These are phyloP conservation scores for Leccinum broughii DNA, from an alignment of 768 basidiomycete genomes.

Conservation along the genomic window DNA sequence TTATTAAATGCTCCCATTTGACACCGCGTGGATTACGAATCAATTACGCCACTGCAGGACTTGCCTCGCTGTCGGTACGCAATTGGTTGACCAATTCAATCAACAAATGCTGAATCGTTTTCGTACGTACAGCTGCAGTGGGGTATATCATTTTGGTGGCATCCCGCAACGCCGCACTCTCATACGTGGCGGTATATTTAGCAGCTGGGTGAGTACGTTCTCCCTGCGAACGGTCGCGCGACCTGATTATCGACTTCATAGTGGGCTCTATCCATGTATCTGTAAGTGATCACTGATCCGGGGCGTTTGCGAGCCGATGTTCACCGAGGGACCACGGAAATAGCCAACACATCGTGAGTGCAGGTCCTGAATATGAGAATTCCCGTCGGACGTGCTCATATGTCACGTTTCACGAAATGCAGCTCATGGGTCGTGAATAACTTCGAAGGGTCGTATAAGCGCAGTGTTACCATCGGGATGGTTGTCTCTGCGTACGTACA, in stretches of 20 bases:
- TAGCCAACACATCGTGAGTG: constrained; percentile 61
- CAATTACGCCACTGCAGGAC: constrained; percentile 12
- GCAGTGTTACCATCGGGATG: constrained; percentile 70
- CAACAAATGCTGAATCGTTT: not conserved
- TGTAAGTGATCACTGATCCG: constrained; percentile 41
- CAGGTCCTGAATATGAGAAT: not conserved
- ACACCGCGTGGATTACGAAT: not conserved
- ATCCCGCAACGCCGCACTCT: constrained; percentile 61
- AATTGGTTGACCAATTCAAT: not conserved
- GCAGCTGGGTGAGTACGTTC: constrained; percentile 56
- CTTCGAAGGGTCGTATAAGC: constrained; percentile 75
- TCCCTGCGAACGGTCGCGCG: not conserved
- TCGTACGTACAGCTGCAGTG: constrained; percentile 40
- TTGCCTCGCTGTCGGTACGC: constrained; percentile 30
- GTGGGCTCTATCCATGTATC: constrained; percentile 75
- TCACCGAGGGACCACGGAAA: not conserved
- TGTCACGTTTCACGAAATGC: not conserved
- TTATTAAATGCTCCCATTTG: not conserved
- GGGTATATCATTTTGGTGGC: constrained; percentile 73
- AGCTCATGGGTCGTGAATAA: constrained; percentile 67
- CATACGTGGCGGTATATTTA: constrained; percentile 71
- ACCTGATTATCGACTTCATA: constrained; percentile 21
- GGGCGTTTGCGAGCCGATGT: not conserved
- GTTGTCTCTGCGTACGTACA: constrained; percentile 59
- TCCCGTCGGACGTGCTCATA: not conserved